Base-by-base conservation (phyloP, 768 basidiomycete species). In the Leccinum uliginosum region DNA sequence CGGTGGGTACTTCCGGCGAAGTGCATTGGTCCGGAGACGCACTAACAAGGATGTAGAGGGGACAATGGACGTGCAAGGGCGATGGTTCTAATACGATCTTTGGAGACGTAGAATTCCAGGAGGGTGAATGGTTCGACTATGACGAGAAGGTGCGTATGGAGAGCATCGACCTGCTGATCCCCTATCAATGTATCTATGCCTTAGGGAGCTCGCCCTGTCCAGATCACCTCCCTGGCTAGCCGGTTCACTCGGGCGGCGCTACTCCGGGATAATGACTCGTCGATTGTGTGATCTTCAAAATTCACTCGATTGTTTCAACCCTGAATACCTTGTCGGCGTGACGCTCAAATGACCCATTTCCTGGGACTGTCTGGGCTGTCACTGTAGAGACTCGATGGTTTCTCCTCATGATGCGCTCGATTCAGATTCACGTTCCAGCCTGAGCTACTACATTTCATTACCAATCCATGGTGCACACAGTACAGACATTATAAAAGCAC, bases 61-160 rank as follows among this genome's bases (percentile, higher is more conserved):
- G 93, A 0, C 72, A 64, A 1, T 96, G 93, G 93, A 83, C 78
- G 64, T 91, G 89, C 62, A 76, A 77, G 44, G 93, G 93, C 7
- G 68, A 67, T 4, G 80, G 78, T 38, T 77, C 76, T 1, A 80
- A 81, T 6, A 80, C 80, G 0, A 54, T 68, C 4, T 94, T 94
- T 65, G 49, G 73, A 9, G 83, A 91, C 3, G 78, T 91, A n/a
- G 84, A 86, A 30, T 74, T 67, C 50, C 32, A 55, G 27, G 53
- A 65, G 0, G 84, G 86, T 68, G 68, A 70, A 56, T 96, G 93
- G 93, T 82, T 77, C 12, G 93, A 94, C 64, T 96, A 96, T 62
- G 93, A 96, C 62, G 93, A 96, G 70, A 92, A 93, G 81, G 93
- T 87, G 59, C 45, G 56, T 50, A 34, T 17, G 19, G 21, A 17